Base-by-base conservation (phyloP, 2,329 filamentous ascomycete species). In the Ceratocystis alfenasii region DNA sequence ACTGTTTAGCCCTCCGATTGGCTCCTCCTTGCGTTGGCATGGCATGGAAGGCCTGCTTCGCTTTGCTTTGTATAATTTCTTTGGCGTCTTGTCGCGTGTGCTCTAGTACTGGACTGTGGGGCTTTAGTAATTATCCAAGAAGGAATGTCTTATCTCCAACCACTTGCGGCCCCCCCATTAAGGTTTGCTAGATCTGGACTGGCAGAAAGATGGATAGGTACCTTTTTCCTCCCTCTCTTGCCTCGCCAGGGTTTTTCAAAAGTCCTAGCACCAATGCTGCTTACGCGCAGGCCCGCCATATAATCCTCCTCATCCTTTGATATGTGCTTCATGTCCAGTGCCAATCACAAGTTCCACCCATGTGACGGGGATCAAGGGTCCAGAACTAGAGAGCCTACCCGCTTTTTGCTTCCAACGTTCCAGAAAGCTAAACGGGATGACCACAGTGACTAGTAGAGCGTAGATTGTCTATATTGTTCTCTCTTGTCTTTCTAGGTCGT, bases 121-220 rank as follows among this genome's bases (percentile, higher is more conserved):
- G 3, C 12, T n/a, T 62, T 33, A 12, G 17, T 61, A 33, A 12
- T 28, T 25, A 12, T 48, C 20, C 62, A 8, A 1, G 46, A 8
- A 5, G 62, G 45, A 55, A 55, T 64, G 62, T 15, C 62, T 64
- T 64, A 64, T 64, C 62, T 64, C 12, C 46, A 64, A 22, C 30
- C 46, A 36, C 45, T 63, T 22, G 45, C 62, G 46, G 45, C 45
- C n/a, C 8, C 28, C 46, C 30, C 62, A 64, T 64, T 33, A 59
- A n/a, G n/a, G 55, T 36, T 59, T 59, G 36, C 10, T 41, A 59
- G 30, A 36, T 59, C 17, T 8, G 15, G 28, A 3, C 7, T 59
- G 55, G 33, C 28, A 20, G 62, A 10, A 7, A 33, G 45, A 64
- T 41, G 20, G 10, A 7, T 20, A 10, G 25, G 48, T 53, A 53